Evolutionary conservation across 176 grass and related monocot genomes (phyloP).

Genomic region (Aegilops longissima): DNA sequence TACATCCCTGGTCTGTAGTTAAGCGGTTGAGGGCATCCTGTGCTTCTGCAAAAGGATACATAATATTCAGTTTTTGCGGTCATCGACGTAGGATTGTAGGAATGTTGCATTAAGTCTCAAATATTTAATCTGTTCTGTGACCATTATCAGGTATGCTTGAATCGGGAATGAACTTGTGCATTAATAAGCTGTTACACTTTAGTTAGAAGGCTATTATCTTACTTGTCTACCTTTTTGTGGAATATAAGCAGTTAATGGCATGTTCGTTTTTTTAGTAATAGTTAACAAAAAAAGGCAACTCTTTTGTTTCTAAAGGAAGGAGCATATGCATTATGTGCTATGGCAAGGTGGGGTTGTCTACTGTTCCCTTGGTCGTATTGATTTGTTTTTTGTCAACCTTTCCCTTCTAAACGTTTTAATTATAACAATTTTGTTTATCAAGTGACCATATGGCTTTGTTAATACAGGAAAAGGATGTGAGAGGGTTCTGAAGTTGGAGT

Average conservation of each 20-base stretch:
- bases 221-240: background rate
- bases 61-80: slow-evolving; percentile 4
- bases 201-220: background rate
- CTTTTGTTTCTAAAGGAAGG: slow-evolving; percentile 1
- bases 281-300: background rate
- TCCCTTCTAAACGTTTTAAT: background rate
- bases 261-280: background rate
- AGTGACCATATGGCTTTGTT: slow-evolving; percentile 18
- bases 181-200: background rate
- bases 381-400: slow-evolving; percentile 12
- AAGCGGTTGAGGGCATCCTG: background rate
- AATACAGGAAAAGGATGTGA: slow-evolving; percentile 73
- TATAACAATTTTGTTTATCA: slow-evolving; percentile 7
- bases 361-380: background rate
- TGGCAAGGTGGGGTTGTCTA: background rate
- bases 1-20: background rate
- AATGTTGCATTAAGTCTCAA: background rate
- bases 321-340: background rate
- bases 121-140: slow-evolving; percentile 20
- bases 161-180: slow-evolving; percentile 15
- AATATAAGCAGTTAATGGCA: background rate
- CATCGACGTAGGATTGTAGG: background rate
- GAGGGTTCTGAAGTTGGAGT: slow-evolving; percentile 56
- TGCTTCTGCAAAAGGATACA: background rate
- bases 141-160: background rate